Evolutionary conservation across 2,329 filamentous ascomycete genomes (phyloP), one percentile per base, ranked within the genome.

Genomic region (Plenodomus tracheiphilus): DNA sequence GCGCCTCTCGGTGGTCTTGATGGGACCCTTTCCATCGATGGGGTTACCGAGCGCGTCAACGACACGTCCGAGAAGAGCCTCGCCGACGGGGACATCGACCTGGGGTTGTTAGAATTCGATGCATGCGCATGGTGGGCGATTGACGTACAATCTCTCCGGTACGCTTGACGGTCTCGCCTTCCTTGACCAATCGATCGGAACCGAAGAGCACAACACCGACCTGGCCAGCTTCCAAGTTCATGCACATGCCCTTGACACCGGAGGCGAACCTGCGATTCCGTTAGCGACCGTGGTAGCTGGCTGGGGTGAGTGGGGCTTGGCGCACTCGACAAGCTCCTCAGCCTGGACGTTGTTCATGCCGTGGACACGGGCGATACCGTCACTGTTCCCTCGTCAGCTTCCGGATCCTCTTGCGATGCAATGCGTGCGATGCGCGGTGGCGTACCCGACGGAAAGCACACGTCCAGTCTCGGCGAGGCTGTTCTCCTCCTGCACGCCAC

Each of bases 201-300:
- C 94, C 94, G 86, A 99, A 99, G 75, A 99, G 86, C 86, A 99
- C 94, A 74, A 99, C 92, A 96, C 94, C 94, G 82, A 99, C 94
- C 82, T 97, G 94, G 79, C 94, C 94, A 79, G 94, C 94, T 84
- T 99, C 94, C 81, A 99, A 87, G 89, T 99, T 99, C 93, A 99
- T 97, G 90, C 93, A 97, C 94, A 99, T 99, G 79, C 94, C 94
- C 88, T 97, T 97, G 81, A 97, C 94, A 79, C 94, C 94, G 65
- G 94, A 99, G 73, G 94, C 91, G 84, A 99, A 99, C 85, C 92
- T 97, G 65, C 49, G 39, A 46, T 54, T 52, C 53, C 50, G 60
- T 72, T 61, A 71, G 68, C 60, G 47, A 50, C 52, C 47, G 18
- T 51, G 42, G 49, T 45, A 42, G 43, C 36, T 51, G 34, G 39